phyloP scores from a whole-genome alignment of 2,329 filamentous ascomycete genomes.

The Pseudopyrenochaeta lycopersici region DNA sequence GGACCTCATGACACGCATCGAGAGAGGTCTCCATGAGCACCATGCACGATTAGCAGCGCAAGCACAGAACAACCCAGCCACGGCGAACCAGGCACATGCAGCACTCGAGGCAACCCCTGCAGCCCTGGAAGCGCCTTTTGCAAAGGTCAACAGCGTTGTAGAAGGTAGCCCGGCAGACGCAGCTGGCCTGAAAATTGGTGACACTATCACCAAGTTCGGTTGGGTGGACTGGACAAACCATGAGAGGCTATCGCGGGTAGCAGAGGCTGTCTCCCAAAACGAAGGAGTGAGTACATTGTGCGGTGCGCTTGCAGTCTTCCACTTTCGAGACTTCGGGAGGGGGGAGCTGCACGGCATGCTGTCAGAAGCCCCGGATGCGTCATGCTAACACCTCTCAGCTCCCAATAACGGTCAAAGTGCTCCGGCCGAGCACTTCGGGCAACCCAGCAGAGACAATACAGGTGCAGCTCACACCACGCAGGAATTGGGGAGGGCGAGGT shows the following conservation, averaged over 20 bases:
- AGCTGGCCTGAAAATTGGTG: constrained; percentile 82
- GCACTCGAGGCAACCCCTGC: constrained; percentile 35
- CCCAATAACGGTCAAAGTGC: constrained; percentile 71
- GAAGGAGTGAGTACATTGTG: constrained; percentile 74
- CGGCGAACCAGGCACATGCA: constrained; percentile 24
- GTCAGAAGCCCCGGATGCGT: constrained; percentile 2
- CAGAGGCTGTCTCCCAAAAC: constrained; percentile 88
- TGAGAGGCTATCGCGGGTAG: constrained; percentile 83
- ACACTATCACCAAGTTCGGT: constrained; percentile 86
- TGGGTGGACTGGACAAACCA: constrained; percentile 85
- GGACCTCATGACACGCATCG: constrained; percentile 81
- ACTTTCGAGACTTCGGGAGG: no score
- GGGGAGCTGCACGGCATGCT: constrained; percentile 17
- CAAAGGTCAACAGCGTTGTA: constrained; percentile 86
- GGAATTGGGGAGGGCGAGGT: constrained; percentile 89
- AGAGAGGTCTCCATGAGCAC: constrained; percentile 86
- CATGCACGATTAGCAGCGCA: constrained; percentile 74
- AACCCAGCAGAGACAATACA: constrained; percentile 63
- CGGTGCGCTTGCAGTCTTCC: constrained; percentile 7
- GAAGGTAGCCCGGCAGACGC: constrained; percentile 79
- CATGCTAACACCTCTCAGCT: constrained; percentile 60
- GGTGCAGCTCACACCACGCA: constrained; percentile 77
- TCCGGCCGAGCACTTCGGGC: constrained; percentile 57
- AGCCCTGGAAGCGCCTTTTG: constrained; percentile 74
- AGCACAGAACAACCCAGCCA: constrained; percentile 48